Base-by-base conservation (phyloP, 2,329 filamentous ascomycete species). In the Diplodia intermedia region DNA sequence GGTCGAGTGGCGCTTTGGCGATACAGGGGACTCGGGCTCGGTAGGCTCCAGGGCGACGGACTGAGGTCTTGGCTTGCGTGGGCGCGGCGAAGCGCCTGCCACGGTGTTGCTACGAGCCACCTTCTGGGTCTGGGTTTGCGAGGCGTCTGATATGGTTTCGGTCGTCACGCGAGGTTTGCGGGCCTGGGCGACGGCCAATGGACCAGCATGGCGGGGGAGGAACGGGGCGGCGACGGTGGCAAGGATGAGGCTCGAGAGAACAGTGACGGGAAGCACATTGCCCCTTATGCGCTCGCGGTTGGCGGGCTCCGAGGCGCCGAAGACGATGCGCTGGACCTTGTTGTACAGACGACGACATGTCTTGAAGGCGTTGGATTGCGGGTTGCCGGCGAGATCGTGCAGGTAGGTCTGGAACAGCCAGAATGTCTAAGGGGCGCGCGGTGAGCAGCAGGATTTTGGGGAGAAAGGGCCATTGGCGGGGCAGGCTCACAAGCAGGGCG, bases 371-470 rank as follows among this genome's bases (percentile, higher is more conserved):
- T 89, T 87, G 70, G 90, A 90, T 76, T 91, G 90, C 2, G 92
- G 92, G 69, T 90, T 91, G 75, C 86, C 83, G 67, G 91, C 87
- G 70, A 95, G 87, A 77, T 95, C 92, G 82, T 92, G 90, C 36
- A 95, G 87, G 76, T 95, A 94, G 4, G 91, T 94, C 81, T 95
- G 92, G 79, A 95, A 93, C 63, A 95, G 86, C 92, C 92, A 95
- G 79, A 95, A 95, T 43, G 92, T 94, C 92, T 95, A 70, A 52
- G 53, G 55, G 57, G 53, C 66, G 68, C 49, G 61, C 15, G 36
- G 52, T 55, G 18, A 47, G 38, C 47, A 47, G 38, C 18, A n/a
- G 12, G 40, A 26, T 23, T n/a, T 11, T n/a, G 7, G 18, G 15
- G 43, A 33, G n/a, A 29, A 29, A 36, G 33, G 33, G 3, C 33